Evolutionary conservation across 2,329 filamentous ascomycete genomes (phyloP), one percentile per base, ranked within the genome.

Genomic region (Xenosphaeropsis pyriputrescens): DNA sequence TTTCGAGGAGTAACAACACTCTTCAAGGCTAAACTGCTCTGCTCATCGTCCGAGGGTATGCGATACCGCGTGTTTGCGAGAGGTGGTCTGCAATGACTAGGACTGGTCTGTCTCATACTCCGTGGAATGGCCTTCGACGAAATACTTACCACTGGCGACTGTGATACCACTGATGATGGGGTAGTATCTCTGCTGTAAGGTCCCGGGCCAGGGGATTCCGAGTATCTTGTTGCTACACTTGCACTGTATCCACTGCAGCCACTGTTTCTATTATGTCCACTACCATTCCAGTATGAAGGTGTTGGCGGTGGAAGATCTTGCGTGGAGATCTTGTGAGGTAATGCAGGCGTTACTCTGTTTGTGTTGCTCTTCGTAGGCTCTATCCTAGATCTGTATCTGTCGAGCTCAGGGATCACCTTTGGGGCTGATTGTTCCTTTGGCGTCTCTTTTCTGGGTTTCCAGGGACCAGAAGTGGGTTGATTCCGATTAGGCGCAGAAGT

Each of bases 131-230:
- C 32, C 26, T 51, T 53, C 12, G 65, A 46, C 52, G 64, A 43
- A 58, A 64, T 43, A 54, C 73, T 57, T 4, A 79, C 56, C 3
- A 72, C 69, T 3, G 82, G 79, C 13, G 80, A 86, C 48, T 80
- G 78, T 1, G 82, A 86, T 6, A 77, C 80, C 44, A 82, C 76
- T 8, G 82, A 86, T 4, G 80, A 85, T 6, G 82, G 82, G 3
- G 82, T 86, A 1, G 81, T 85, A 41, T 82, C 79, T 44, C 81
- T 70, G 51, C 81, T 86, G 56, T 85, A 86, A 5, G 74, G 61
- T 2, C 78, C 73, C 9, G 79, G 74, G 1, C 72, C 71, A 1
- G 75, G 75, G 1, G 82, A 86, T 39, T 75, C 81, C 2, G 79
- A 84, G 49, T 81, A 85, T 43, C 77, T 67, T 2, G 82, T 85